phyloP scores from a whole-genome alignment of 139 green algal species.

The Closterium sp. region DNA sequence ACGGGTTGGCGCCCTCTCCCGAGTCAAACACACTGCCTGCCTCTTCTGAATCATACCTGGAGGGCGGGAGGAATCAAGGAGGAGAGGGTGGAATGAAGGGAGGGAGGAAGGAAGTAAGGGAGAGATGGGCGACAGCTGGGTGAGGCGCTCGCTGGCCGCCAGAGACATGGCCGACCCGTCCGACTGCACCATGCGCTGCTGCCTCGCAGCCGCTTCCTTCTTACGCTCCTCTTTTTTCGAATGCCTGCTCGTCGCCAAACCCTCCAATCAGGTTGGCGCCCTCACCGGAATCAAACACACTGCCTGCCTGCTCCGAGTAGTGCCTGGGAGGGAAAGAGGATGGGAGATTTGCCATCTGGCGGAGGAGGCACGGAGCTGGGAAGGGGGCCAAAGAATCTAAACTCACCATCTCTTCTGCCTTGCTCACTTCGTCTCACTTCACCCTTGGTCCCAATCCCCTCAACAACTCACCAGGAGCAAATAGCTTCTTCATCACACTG shows the following conservation, averaged over 20 bases:
- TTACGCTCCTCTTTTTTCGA: constrained; percentile 25
- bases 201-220: neutral
- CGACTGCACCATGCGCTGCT: constrained; percentile 36
- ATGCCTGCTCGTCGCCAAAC: constrained; percentile 53
- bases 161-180: constrained; percentile 87
- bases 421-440: too few relatives aligned
- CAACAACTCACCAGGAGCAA: too few relatives aligned
- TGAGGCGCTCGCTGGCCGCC: constrained; percentile 76
- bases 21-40: constrained; percentile 49
- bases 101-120: neutral
- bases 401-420: neutral
- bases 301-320: constrained; percentile 79
- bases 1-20: constrained; percentile 63
- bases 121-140: constrained; percentile 69
- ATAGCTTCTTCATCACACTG: too few relatives aligned
- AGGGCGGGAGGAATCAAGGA: too few relatives aligned
- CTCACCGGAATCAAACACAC: constrained; percentile 57
- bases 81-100: too few relatives aligned
- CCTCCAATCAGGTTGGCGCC: constrained; percentile 61
- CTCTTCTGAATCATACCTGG: neutral
- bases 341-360: too few relatives aligned
- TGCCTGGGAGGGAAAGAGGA: constrained; percentile 40
- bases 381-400: neutral
- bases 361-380: neutral
- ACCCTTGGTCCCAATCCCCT: too few relatives aligned